A percentile compares a stretch with the other conserved stretches of the same genome.
These are phyloP conservation scores for Penicillium pancosmium DNA, from an alignment of 495 filamentous ascomycete genomes.

Conservation along the genomic window DNA sequence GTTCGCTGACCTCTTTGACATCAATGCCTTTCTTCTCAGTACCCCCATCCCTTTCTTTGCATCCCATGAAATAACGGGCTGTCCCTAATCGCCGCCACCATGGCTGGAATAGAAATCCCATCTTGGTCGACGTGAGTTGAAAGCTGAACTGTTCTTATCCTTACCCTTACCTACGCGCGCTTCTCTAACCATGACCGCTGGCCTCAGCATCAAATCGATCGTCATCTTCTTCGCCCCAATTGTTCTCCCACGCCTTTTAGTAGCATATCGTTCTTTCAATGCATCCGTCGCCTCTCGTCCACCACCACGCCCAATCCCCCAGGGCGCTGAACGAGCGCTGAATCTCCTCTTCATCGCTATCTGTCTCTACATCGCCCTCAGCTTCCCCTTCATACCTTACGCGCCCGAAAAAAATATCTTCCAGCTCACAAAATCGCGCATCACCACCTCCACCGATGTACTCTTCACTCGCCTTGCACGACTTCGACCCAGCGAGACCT, in stretches of 20 bases:
- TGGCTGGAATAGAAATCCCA: background rate
- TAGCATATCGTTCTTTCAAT: constrained; percentile 67
- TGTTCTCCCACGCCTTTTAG: constrained; percentile 71
- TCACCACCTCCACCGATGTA: constrained; percentile 82
- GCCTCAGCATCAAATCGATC: constrained; percentile 71
- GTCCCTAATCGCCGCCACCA: background rate
- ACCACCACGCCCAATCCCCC: constrained; percentile 50
- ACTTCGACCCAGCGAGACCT: constrained; percentile 53
- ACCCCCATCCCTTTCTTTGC: background rate
- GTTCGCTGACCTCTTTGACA: background rate
- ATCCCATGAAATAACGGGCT: background rate
- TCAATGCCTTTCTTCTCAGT: background rate
- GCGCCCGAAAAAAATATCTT: constrained; percentile 71
- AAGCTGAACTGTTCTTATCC: background rate
- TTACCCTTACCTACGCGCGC: background rate
- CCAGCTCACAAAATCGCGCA: constrained; percentile 70
- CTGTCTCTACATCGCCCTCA: constrained; percentile 59
- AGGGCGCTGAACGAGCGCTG: constrained; percentile 52
- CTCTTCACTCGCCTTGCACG: constrained; percentile 78
- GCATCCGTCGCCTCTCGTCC: constrained; percentile 60
- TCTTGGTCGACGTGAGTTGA: constrained; percentile 42
- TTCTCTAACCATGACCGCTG: constrained; percentile 13
- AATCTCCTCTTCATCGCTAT: constrained; percentile 62
- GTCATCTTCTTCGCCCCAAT: constrained; percentile 86
- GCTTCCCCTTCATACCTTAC: constrained; percentile 70